These are phyloP conservation scores for Alnus glutinosa DNA, from an alignment of 306 rosid species.

Conservation along the genomic window DNA sequence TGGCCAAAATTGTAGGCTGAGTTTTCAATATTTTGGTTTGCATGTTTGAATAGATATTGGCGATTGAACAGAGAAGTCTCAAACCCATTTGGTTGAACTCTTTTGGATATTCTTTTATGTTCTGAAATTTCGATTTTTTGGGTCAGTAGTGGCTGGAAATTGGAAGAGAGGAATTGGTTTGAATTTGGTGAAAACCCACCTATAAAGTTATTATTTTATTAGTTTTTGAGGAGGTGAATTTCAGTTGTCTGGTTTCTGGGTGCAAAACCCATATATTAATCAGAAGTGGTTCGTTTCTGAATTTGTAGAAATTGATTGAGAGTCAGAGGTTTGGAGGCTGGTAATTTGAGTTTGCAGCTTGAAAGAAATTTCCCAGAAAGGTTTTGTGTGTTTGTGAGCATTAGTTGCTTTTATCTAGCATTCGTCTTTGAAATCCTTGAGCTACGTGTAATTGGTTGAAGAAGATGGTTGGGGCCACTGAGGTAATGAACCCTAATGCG, in stretches of 20 bases:
- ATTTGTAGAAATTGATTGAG: not conserved
- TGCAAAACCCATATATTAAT: not conserved
- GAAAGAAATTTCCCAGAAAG: conserved; percentile 15
- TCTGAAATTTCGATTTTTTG: conserved; percentile 7
- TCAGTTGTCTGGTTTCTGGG: not conserved
- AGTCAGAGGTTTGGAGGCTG: conserved; percentile 12
- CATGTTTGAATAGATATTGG: not conserved
- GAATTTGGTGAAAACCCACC: conserved; percentile 21
- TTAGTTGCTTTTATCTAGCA: conserved; percentile 9
- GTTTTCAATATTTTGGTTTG: conserved; percentile 6
- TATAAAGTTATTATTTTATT: not conserved
- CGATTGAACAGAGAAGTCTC: not conserved
- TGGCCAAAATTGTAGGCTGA: conserved; percentile 19
- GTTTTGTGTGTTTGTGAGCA: conserved; percentile 23
- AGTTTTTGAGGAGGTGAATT: conserved; percentile 3
- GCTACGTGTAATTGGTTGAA: conserved; percentile 27
- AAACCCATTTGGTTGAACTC: conserved; percentile 19
- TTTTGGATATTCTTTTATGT: conserved; percentile 18
- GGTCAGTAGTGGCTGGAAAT: not conserved
- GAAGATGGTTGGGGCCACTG: conserved; percentile 49
- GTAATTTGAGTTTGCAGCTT: not conserved
- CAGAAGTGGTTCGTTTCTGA: too few species aligned
- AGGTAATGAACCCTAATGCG: conserved; percentile 21
- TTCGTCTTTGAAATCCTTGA: conserved; percentile 10
- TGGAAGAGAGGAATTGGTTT: conserved; percentile 18